These are phyloP conservation scores for Microdochium nivale DNA, from an alignment of 2,329 filamentous ascomycete genomes.

Conservation along the genomic window DNA sequence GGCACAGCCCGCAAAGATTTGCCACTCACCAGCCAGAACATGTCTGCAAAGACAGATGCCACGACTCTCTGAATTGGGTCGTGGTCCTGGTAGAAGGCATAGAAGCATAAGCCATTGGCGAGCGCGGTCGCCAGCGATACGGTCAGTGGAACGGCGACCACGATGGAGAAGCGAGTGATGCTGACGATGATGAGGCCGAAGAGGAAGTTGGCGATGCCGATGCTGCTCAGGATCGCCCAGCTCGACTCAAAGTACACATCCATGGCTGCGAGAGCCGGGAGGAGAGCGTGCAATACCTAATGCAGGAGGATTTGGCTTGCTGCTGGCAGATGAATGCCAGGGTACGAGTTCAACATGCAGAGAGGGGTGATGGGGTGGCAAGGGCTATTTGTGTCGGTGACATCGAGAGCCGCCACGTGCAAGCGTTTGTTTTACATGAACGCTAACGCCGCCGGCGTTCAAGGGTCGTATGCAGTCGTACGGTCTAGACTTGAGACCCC, in stretches of 20 bases:
- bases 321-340: no score
- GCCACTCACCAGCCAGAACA: conserved; percentile 27
- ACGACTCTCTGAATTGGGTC: conserved; percentile 15
- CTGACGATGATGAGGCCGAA: conserved; percentile 28
- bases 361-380: no score
- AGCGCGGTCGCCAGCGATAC: conserved; percentile 26
- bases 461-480: no score
- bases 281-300: no score
- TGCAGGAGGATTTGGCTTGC: no score
- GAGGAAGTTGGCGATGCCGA: conserved; percentile 29
- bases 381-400: no score
- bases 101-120: conserved; percentile 34
- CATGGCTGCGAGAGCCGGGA: no score
- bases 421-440: no score
- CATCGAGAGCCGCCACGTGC: no score
- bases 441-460: no score
- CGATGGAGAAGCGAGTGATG: conserved; percentile 28
- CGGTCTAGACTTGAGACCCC: no score
- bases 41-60: conserved; percentile 28
- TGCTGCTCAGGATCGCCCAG: conserved; percentile 35
- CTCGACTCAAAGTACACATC: conserved; percentile 29
- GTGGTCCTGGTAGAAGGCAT: conserved; percentile 27
- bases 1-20: neutral
- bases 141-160: conserved; percentile 29
- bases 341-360: no score